Evolutionary conservation across 2,329 filamentous ascomycete species (phyloP), one percentile per base, ranked within the genome.

Genomic region (Macrophomina phaseolina): DNA sequence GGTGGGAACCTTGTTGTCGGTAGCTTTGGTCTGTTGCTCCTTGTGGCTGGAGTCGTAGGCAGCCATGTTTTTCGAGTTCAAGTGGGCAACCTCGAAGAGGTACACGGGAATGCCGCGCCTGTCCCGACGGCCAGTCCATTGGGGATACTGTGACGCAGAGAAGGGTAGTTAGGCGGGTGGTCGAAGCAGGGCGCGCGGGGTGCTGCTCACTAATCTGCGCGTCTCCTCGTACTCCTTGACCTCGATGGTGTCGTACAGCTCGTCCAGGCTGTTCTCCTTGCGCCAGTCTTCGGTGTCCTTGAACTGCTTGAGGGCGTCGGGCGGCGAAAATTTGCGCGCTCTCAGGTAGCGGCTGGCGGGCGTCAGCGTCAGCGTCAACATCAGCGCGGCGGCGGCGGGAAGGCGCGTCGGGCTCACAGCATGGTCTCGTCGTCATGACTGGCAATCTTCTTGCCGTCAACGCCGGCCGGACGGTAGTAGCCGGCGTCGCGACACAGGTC

Each of bases 91-190:
- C 80, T 96, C 92, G 80, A 91, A 97, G 68, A 97, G 87, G 79
- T 95, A 97, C 72, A 97, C 86, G 7, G 94, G 94, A 69, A 97
- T 97, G 71, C 94, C 94, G 72, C 93, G 91, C 72, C 89, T 91
- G 80, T 97, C 94, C 71, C 94, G 88, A 70, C 93, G 91, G 65
- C 94, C 94, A 23, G 92, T 96, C 91, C 93, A 97, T 87, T 97
- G 93, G 30, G 94, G 93, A 76, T 97, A 97, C 91, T 94, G 73
- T 67, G 64, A 70, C 71, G 68, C 67, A 64, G 65, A 70, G 75
- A 65, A 75, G 68, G 42, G 34, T 23, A 65, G 55, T 68, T 66
- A 45, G 53, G 65, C 18, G n/a, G 14, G 51, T 40, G 23, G 18
- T n/a, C 48, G 34, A 12, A 23, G 18, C 18, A 45, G 12, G 18